Evolutionary conservation across 495 filamentous ascomycete species (phyloP), one percentile per base, ranked within the genome.

Genomic region (Neurospora sp.): DNA sequence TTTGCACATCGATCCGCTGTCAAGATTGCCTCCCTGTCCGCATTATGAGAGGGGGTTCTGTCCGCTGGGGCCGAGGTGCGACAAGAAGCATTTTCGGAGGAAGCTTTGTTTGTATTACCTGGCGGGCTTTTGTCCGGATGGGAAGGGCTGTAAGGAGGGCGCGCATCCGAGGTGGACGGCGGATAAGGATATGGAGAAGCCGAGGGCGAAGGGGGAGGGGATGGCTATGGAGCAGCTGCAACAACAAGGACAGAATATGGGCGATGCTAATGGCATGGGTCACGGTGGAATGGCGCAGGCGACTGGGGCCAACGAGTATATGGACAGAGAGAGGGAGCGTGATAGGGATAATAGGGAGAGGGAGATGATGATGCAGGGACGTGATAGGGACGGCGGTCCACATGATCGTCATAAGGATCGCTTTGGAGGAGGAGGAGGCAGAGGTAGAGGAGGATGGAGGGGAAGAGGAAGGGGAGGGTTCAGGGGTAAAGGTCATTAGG

Each of bases 41-140:
- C 93, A 97, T 83, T 99, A 97, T 83, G 93, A 97, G 71, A 89
- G 90, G n/a, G 96, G 96, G 2, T 98, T 97, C 83, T 98, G 96
- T 76, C 93, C 93, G 31, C 85, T 98, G 16, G 96, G 96, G 0
- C 92, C 95, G 4, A 83, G 87, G 37, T 99, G 96, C 80, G 90
- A 91, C 11, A 93, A 97, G 83, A 91, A 92, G 75, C 96, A 99
- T 81, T 89, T 96, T 70, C 83, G 89, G 39, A 89, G 93, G 40
- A 88, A 87, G 54, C 78, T 97, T 1, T 99, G 96, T 80, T 82
- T 84, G n/a, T 97, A 89, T 82, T 99, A 96, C 78, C 85, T 98
- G 39, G 93, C 93, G 1, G 96, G 96, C 1, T 99, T 99, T 83
- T 99, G 96, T 79, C 96, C 96, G 0, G 91, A 96, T 10, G 94